These are phyloP conservation scores for Fallopia convolvulus DNA, from an alignment of 148 eudicot genomes.

Conservation along the genomic window DNA sequence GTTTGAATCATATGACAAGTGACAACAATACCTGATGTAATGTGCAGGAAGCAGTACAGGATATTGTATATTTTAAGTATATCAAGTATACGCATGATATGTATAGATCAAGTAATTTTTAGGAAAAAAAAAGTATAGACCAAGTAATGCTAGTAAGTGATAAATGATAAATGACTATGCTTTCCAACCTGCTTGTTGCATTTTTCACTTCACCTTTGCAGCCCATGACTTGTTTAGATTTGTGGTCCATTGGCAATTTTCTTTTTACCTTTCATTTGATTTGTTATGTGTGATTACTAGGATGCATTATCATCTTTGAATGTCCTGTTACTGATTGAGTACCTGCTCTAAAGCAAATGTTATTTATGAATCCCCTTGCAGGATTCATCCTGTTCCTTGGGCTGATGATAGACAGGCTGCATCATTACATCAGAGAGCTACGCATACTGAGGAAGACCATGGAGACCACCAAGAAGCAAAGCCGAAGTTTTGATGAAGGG, in stretches of 20 bases:
- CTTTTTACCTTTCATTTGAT: neutral
- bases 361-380: conserved; percentile 14
- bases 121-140: neutral
- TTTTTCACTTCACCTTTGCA: neutral
- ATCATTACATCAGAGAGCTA: conserved; percentile 38
- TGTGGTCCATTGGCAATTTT: conserved; percentile 1
- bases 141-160: neutral
- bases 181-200: neutral
- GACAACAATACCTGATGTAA: neutral
- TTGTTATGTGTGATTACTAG: neutral
- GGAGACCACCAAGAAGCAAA: conserved; percentile 40
- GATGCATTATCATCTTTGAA: neutral
- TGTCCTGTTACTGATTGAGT: neutral
- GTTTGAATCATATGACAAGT: neutral
- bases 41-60: neutral
- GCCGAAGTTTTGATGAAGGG: conserved; percentile 28
- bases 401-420: conserved; percentile 40
- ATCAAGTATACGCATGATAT: neutral
- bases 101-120: neutral
- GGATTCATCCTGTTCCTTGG: conserved; percentile 45
- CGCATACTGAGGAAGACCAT: conserved; percentile 36
- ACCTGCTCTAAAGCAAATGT: neutral
- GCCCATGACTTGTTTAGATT: neutral
- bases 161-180: neutral
- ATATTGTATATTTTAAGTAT: neutral